Evolutionary conservation across 2,329 filamentous ascomycete species (phyloP).

Genomic region (Claviceps cyperi): DNA sequence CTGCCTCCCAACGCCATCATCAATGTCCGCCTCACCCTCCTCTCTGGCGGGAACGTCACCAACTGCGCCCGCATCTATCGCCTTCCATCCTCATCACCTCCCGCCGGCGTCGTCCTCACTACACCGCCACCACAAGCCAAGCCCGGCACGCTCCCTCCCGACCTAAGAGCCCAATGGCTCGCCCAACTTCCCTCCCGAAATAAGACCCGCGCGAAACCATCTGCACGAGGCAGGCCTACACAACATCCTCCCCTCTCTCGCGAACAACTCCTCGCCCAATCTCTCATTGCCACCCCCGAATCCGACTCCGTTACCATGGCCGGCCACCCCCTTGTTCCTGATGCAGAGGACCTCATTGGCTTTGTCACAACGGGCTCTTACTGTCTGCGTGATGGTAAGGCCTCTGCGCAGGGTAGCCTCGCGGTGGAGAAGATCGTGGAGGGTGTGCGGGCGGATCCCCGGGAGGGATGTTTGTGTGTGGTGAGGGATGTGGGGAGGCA

Average conservation of each 20-base stretch:
- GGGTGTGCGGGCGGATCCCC: conserved; percentile 15
- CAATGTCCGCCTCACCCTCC: conserved; percentile 51
- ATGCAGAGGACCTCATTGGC: conserved; percentile 63
- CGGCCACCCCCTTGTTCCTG: conserved; percentile 56
- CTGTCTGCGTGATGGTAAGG: conserved; percentile 61
- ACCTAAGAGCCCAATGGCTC: conserved; percentile 60
- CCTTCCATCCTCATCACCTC: conserved; percentile 34
- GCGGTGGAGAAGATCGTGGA: conserved; percentile 41
- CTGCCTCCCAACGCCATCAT: conserved; percentile 26
- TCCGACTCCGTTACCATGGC: conserved; percentile 25
- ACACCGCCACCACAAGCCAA: conserved; percentile 18
- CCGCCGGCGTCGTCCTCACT: conserved; percentile 14
- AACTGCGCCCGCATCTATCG: conserved; percentile 75
- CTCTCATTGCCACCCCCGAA: conserved; percentile 27
- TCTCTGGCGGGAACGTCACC: conserved; percentile 54
- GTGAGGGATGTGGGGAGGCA: conserved; percentile 68
- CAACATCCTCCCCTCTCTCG: not conserved
- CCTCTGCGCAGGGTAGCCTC: conserved; percentile 61
- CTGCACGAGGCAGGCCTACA: not conserved
- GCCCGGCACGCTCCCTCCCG: conserved; percentile 19
- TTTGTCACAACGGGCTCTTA: conserved; percentile 84
- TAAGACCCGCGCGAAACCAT: not conserved
- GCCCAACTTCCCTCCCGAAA: conserved; percentile 29
- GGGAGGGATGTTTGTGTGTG: conserved; percentile 52
- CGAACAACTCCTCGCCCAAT: conserved; percentile 29